Base-by-base conservation (phyloP, 2,329 filamentous ascomycete species). In the Fusarium tjaetaba region DNA sequence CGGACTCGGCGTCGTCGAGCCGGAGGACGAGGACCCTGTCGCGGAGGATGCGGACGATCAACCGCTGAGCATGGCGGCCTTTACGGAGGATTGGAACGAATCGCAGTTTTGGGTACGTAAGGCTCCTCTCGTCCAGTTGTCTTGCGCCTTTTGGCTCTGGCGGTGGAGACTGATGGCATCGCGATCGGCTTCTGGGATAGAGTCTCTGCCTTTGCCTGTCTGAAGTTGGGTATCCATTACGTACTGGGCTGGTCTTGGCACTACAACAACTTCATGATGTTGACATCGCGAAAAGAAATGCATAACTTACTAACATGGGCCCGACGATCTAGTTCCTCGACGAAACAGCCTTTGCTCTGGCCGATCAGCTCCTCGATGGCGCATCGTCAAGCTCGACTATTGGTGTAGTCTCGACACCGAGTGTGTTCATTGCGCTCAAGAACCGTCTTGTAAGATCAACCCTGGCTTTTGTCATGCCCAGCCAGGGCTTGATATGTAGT, bases 81-180 rank as follows among this genome's bases (percentile, higher is more conserved):
- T 96, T 77, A 86, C 86, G 3, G 94, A 96, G 82, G 92, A 96
- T 81, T 96, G 94, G 94, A 94, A 95, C 78, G 89, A 92, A 78
- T 92, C 89, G 70, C 93, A 96, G 82, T 96, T 96, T 78, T 96
- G 94, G 93, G 91, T 93, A 85, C 43, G 86, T 79, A 70, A 67
- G 56, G 61, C 38, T 15, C 26, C 28, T 28, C 26, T 39, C 22
- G 45, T 61, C 65, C 65, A 72, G 39, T 73, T 36, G 61, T 45
- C 52, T 66, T 52, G 26, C 56, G 55, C 20, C 32, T 52, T 58
- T 59, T 39, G 49, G 52, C 42, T 43, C 36, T 36, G 51, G 36
- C 43, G 30, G 74, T 76, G 73, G 73, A 68, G 69, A 73, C 73
- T 61, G 69, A 75, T 76, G 59, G 57, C 49, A 75, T 76, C 69